phyloP scores from a whole-genome alignment of 306 rosid genomes.

The Potentilla sterilis region DNA sequence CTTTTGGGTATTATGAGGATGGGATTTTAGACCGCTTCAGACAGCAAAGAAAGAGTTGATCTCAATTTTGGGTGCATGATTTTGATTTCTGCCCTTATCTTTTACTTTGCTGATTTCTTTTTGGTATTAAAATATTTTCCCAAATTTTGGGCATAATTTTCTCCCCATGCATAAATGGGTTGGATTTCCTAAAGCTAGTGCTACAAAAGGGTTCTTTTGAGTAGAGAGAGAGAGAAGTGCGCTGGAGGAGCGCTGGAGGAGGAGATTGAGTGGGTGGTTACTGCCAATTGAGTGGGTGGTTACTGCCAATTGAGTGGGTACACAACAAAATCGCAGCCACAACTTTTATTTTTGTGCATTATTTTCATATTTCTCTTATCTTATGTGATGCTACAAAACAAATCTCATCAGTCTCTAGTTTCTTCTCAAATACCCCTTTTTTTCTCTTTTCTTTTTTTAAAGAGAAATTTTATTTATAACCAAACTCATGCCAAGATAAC shows the following conservation, averaged over 20 bases:
- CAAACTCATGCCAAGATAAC: no score
- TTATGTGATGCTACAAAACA: slow-evolving; percentile 35
- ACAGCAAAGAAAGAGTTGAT: slow-evolving; percentile 23
- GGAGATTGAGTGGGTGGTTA: slow-evolving; percentile 28
- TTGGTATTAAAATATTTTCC: slow-evolving; percentile 1
- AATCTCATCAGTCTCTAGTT: slow-evolving; percentile 47
- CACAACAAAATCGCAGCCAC: slow-evolving; percentile 66
- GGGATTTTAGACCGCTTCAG: slow-evolving; percentile 28
- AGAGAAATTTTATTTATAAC: slow-evolving; percentile 33
- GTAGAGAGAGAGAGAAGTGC: slow-evolving; percentile 26
- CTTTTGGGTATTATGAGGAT: slow-evolving; percentile 20
- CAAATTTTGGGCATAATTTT: slow-evolving; percentile 23
- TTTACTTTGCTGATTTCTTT: slow-evolving; percentile 18
- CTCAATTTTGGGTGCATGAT: slow-evolving; percentile 25
- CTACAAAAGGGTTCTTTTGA: slow-evolving; percentile 28
- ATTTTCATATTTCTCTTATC: slow-evolving; percentile 21
- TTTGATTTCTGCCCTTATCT: slow-evolving; percentile 24
- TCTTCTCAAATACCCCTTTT: slow-evolving; percentile 45
- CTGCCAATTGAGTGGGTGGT: slow-evolving; percentile 26
- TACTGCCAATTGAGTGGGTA: slow-evolving; percentile 28
- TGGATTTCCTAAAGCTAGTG: slow-evolving; percentile 40
- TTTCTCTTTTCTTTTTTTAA: slow-evolving; percentile 40
- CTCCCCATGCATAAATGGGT: slow-evolving; percentile 12
- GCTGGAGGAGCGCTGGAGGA: slow-evolving; percentile 2
- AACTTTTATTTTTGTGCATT: slow-evolving; percentile 28